Base-by-base conservation (phyloP, 257 asterid species). In the Craterostigma plantagineum region DNA sequence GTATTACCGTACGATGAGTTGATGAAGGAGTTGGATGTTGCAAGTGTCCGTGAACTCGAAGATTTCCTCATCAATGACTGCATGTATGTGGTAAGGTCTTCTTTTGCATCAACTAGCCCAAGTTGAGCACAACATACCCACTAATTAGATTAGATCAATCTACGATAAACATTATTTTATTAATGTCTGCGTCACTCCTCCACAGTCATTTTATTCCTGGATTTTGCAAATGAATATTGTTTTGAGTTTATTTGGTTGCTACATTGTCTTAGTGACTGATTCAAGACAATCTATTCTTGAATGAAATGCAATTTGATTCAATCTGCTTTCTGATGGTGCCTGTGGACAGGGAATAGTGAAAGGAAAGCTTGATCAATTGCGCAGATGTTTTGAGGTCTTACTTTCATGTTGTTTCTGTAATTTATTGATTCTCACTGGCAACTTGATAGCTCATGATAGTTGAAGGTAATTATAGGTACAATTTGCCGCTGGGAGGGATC, bases 401-500 rank as follows among this genome's bases (percentile, higher is more conserved):
- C 58, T 59, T 48, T 50, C 18, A 9, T 11, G 4, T 11, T 14
- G 5, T 40, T 3, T 14, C 45, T 1, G 5, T 16, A 3, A 1
- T 9, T 11, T 7, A 49, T 8, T 13, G 9, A 14, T 33, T 8
- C 1, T 23, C 46, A 34, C 17, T 18, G 34, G 59, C 15, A 30
- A 56, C 10, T 43, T 35, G 41, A 15, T 38, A 17, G 54, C 38
- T 36, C 4, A 34, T 15, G 14, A 49, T 18, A 9, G 53, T 43
- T 49, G 42, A n/a, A 3, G 13, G 36, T 18, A 46, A 55, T 48
- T 79, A 14, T 63, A 90, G 99, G 95, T 90, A 47, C 99, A 77
- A 71, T 79, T 90, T 66, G 94, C 99, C 8, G 99, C 91, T 38
- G 99, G 96, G 55, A 90, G 99, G 75, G 99, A 83, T 76, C 92